A percentile compares a stretch with the other conserved stretches of the same genome.
Evolutionary conservation across 352 stramenopile species (phyloP).

Genomic region (Detonula confervacea): DNA sequence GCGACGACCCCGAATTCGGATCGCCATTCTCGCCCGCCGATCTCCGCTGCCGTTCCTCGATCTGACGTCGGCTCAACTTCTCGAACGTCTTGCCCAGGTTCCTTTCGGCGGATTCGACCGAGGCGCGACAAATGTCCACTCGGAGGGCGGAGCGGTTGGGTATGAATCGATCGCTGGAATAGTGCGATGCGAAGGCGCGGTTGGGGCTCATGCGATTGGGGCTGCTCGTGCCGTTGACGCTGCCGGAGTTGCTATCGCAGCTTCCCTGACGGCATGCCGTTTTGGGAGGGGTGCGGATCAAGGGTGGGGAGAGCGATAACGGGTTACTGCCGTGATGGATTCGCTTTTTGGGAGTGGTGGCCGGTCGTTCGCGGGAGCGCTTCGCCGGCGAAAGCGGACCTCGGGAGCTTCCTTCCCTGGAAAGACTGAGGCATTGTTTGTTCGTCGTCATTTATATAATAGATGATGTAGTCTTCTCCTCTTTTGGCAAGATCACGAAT

Average conservation of each 20-base stretch:
- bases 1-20: conserved; percentile 19
- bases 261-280: conserved; percentile 12
- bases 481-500: no score
- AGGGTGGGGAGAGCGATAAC: conserved; percentile 21
- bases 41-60: neutral
- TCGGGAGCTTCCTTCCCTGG: neutral
- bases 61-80: conserved; percentile 30
- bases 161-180: conserved; percentile 76
- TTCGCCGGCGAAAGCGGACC: conserved; percentile 8
- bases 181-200: conserved; percentile 22
- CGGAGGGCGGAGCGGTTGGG: conserved; percentile 74
- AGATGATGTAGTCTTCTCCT: no score
- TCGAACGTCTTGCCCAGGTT: conserved; percentile 53
- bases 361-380: conserved; percentile 22
- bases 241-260: neutral
- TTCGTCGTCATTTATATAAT: conserved; percentile 8
- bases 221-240: no score
- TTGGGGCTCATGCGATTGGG: no score
- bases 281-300: conserved; percentile 21
- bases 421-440: conserved; percentile 20
- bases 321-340: neutral
- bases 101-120: conserved; percentile 50
- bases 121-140: conserved; percentile 65
- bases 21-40: conserved; percentile 34
- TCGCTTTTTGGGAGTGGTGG: conserved; percentile 30